Evolutionary conservation across 1,284 basidiomycete species (phyloP).

Genomic region (Marasmius tenuissimus): DNA sequence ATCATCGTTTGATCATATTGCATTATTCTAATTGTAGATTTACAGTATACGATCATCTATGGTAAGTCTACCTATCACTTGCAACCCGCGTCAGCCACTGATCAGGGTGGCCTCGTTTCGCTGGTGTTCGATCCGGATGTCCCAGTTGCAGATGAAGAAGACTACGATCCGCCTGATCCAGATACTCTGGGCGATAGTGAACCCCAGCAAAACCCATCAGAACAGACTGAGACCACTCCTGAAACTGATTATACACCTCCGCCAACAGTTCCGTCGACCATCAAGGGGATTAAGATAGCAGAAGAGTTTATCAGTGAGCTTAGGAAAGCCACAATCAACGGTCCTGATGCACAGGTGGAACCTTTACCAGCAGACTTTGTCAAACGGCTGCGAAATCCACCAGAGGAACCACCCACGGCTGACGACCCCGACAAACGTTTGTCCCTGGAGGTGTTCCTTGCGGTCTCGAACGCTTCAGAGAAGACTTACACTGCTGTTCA

Average conservation of each 20-base stretch:
- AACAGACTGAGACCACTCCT: not conserved
- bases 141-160: no score
- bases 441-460: constrained; percentile 26
- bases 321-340: not conserved
- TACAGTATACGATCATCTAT: no score
- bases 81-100: no score
- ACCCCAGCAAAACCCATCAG: not conserved
- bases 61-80: no score
- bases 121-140: no score
- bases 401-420: not conserved
- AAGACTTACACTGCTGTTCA: constrained; percentile 21
- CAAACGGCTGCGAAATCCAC: not conserved
- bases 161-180: not conserved
- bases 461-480: constrained; percentile 19
- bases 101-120: no score
- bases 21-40: no score
- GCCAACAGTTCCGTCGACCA: not conserved
- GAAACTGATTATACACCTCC: not conserved
- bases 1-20: no score
- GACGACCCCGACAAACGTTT: not conserved
- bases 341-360: not conserved
- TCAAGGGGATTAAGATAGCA: not conserved
- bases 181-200: not conserved
- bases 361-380: not conserved
- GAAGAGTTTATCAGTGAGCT: not conserved